phyloP scores from a whole-genome alignment of 2,329 filamentous ascomycete species.

The Xylariaceae sp. region DNA sequence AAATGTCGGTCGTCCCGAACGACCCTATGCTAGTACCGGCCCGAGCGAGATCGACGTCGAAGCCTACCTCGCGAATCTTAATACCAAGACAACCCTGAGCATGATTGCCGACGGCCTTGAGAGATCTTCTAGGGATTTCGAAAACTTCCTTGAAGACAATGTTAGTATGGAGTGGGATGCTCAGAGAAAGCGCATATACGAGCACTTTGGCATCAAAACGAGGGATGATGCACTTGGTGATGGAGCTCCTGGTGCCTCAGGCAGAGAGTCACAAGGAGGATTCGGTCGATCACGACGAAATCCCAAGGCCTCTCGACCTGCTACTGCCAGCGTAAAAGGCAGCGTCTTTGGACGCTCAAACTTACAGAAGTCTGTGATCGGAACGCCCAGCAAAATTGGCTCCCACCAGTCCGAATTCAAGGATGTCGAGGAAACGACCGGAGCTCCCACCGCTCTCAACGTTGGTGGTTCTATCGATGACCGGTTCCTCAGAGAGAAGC shows the following conservation, averaged over 20 bases:
- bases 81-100: slow-evolving; percentile 84
- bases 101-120: slow-evolving; percentile 91
- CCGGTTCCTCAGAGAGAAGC: slow-evolving; percentile 76
- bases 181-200: slow-evolving; percentile 87
- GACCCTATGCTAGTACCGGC: slow-evolving; percentile 29
- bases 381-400: slow-evolving; percentile 66
- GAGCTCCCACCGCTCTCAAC: slow-evolving; percentile 40
- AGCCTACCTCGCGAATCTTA: slow-evolving; percentile 78
- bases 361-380: slow-evolving; percentile 82
- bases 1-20: slow-evolving; percentile 40
- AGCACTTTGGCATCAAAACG: slow-evolving; percentile 85
- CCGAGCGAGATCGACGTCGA: slow-evolving; percentile 63
- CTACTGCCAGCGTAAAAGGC: slow-evolving; percentile 35
- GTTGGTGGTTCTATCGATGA: slow-evolving; percentile 60
- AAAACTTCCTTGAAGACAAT: slow-evolving; percentile 89
- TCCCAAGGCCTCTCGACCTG: slow-evolving; percentile 33
- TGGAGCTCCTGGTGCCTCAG: slow-evolving; percentile 29
- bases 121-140: slow-evolving; percentile 85
- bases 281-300: slow-evolving; percentile 58
- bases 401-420: slow-evolving; percentile 62
- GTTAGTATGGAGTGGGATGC: slow-evolving; percentile 94
- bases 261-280: slow-evolving; percentile 47
- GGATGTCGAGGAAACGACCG: slow-evolving; percentile 59
- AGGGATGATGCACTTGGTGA: slow-evolving; percentile 41
- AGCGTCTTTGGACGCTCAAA: slow-evolving; percentile 62